Percentiles rank a stretch among this genome's conserved stretches.
phyloP scores from a whole-genome alignment of 805 yeast species.

The Phaffomyces antillensis region DNA sequence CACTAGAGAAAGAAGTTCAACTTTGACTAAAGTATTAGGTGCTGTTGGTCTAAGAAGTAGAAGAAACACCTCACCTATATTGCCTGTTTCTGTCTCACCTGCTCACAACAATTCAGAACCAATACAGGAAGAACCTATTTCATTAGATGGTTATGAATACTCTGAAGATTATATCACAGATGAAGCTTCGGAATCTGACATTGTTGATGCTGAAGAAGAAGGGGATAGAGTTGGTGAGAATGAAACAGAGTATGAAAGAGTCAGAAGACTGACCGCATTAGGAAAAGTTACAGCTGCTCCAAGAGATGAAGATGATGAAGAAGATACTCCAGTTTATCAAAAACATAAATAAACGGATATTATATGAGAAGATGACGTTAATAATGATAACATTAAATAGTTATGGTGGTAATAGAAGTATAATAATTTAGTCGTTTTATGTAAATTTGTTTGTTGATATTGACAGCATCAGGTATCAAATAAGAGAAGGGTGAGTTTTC shows the following conservation, averaged over 20 bases:
- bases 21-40: slow-evolving; percentile 42
- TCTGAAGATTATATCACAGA: slow-evolving; percentile 19
- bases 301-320: slow-evolving; percentile 43
- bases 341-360: not conserved
- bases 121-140: not conserved
- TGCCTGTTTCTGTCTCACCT: not conserved
- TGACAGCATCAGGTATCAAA: too few relatives aligned
- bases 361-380: too few relatives aligned
- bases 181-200: slow-evolving; percentile 14
- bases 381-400: too few relatives aligned
- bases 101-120: not conserved
- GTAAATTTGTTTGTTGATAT: too few relatives aligned
- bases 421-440: too few relatives aligned
- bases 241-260: slow-evolving; percentile 63
- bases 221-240: slow-evolving; percentile 20
- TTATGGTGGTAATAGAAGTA: too few relatives aligned
- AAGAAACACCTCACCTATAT: not conserved
- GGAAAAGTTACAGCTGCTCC: slow-evolving; percentile 35
- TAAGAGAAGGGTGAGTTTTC: too few relatives aligned
- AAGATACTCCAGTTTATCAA: slow-evolving; percentile 23
- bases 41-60: slow-evolving; percentile 43
- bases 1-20: slow-evolving; percentile 27
- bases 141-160: slow-evolving; percentile 15
- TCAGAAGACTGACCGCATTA: slow-evolving; percentile 53
- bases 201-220: slow-evolving; percentile 17